A percentile compares a stretch with the other conserved stretches of the same genome.
Conservation (phyloP, 192 early-diverging fungal genomes). For the Bifiguratus adelaidae region DNA sequence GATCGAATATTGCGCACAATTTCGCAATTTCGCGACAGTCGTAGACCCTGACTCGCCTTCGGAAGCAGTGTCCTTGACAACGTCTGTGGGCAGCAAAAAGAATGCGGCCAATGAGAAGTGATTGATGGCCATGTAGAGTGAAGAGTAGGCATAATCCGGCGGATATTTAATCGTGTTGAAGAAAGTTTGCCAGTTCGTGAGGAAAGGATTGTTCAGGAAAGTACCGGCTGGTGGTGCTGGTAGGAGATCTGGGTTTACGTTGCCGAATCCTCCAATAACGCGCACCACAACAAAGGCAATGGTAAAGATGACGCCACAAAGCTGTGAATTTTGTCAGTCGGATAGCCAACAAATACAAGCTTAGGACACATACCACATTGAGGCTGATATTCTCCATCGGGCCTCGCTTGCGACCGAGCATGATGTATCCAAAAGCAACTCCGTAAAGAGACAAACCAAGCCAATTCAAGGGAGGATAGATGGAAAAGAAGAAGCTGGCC, state of each 20-base stretch:
- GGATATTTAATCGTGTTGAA: conserved; percentile 8
- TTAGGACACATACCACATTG: neutral
- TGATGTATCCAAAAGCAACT: neutral
- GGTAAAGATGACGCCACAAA: neutral
- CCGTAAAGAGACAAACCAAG: conserved; percentile 7
- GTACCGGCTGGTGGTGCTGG: neutral
- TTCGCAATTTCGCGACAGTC: too few species aligned
- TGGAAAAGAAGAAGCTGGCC: neutral
- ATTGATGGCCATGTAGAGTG: neutral
- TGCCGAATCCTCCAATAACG: neutral
- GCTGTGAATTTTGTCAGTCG: neutral
- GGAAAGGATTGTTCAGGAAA: conserved; percentile 3
- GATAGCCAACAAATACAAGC: neutral
- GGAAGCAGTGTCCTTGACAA: neutral
- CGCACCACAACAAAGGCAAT: neutral
- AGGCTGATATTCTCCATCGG: neutral
- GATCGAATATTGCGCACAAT: neutral
- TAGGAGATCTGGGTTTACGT: neutral
- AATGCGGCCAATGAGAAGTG: neutral
- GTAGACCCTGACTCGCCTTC: too few species aligned
- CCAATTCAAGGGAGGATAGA: conserved; percentile 8
- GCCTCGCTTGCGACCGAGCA: neutral
- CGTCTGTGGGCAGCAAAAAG: conserved; percentile 4
- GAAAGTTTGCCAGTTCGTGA: conserved; percentile 2
- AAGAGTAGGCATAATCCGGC: conserved; percentile 3